phyloP scores from a whole-genome alignment of 2,329 filamentous ascomycete genomes.

The Aspergillus proliferans region DNA sequence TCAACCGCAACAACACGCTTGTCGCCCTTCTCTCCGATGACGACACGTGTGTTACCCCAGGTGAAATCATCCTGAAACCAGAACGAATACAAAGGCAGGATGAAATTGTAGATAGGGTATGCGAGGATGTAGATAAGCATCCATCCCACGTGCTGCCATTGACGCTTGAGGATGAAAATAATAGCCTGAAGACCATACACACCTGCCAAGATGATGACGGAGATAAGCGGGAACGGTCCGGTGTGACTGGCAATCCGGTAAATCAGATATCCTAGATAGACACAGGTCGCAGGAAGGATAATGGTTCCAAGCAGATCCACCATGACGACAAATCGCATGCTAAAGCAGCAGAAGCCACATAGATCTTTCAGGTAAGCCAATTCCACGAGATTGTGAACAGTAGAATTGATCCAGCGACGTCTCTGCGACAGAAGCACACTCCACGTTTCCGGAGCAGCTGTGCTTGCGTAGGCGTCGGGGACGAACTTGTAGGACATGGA shows the following conservation, averaged over 20 bases:
- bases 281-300: conserved; percentile 81
- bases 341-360: conserved; percentile 98
- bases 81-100: conserved; percentile 94
- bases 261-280: conserved; percentile 81
- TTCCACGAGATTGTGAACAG: conserved; percentile 91
- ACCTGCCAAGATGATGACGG: conserved; percentile 78
- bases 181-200: conserved; percentile 94
- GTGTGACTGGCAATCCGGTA: conserved; percentile 64
- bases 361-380: conserved; percentile 85
- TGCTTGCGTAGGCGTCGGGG: conserved; percentile 85
- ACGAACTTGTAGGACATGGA: conserved; percentile 95
- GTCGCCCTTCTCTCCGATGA: conserved; percentile 85
- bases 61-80: conserved; percentile 99
- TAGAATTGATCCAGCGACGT: conserved; percentile 99
- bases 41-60: conserved; percentile 97
- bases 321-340: conserved; percentile 94
- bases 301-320: conserved; percentile 90
- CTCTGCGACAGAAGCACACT: conserved; percentile 92
- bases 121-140: conserved; percentile 99
- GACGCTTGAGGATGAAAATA: conserved; percentile 92
- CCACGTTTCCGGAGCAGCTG: conserved; percentile 90
- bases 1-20: conserved; percentile 83
- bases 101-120: conserved; percentile 86
- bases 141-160: conserved; percentile 99
- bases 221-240: conserved; percentile 78